Evolutionary conservation across 2,329 filamentous ascomycete species (phyloP).

Genomic region (Colletotrichum coccodes): DNA sequence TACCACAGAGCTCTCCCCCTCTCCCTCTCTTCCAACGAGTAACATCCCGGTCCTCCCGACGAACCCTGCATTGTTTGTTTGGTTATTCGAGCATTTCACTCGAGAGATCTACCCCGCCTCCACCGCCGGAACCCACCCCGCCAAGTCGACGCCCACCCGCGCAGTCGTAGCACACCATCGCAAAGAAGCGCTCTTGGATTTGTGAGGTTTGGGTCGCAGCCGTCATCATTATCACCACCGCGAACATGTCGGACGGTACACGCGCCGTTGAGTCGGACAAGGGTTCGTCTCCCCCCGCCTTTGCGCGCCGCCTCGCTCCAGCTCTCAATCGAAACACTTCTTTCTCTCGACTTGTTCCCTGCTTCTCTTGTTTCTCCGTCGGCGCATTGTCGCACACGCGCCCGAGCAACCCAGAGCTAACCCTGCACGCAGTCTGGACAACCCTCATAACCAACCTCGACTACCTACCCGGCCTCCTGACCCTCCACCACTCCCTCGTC

Average conservation of each 20-base stretch:
- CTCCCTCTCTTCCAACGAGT: not conserved
- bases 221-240: not conserved
- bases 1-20: not conserved
- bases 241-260: constrained; percentile 36
- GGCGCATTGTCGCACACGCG: not conserved
- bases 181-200: not conserved
- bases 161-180: constrained; percentile 7
- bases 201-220: not conserved
- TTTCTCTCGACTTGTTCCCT: not conserved
- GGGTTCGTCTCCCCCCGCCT: constrained; percentile 38
- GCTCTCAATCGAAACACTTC: not conserved
- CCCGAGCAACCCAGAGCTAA: not conserved
- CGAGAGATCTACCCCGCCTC: constrained; percentile 24
- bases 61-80: not conserved
- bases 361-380: not conserved
- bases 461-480: constrained; percentile 85
- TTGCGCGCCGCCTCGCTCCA: not conserved
- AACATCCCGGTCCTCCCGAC: not conserved
- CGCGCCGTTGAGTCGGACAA: constrained; percentile 52
- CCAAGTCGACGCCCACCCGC: not conserved
- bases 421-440: constrained; percentile 75
- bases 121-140: constrained; percentile 29
- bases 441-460: constrained; percentile 85
- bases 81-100: not conserved
- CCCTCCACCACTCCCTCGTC: constrained; percentile 81